Evolutionary conservation across 2,329 filamentous ascomycete species (phyloP), one percentile per base, ranked within the genome.

Genomic region (Dryadomyces quercus-mongolicae): DNA sequence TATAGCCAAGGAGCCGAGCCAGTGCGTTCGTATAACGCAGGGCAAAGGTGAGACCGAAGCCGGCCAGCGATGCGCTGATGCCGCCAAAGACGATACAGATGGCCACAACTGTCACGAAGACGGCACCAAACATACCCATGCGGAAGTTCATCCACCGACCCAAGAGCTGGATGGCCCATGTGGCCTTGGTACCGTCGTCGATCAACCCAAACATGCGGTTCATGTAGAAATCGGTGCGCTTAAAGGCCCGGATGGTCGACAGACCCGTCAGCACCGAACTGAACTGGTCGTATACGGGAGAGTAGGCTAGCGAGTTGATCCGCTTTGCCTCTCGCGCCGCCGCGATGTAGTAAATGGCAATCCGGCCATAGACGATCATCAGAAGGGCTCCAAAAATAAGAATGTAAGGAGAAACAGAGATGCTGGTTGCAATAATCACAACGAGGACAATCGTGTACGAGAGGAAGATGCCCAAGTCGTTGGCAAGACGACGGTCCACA

Each of bases 251-350:
- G 46, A 73, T 68, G 6, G 71, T 72, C 15, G 67, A 66, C 7
- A 73, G 61, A 3, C 71, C 71, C 1, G 67, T 65, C 6, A 73
- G 64, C 4, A 70, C 65, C 1, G 68, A 67, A 38, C 65, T 65
- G 57, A 73, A 71, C 52, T 70, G 67, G 56, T 72, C 70, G 55
- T 69, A 73, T 36, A 73, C 66, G 1, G 71, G 71, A 3, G 66
- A 69, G 57, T 70, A 66, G 0, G 70, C 67, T 21, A 67, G 63
- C n/a, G 67, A 68, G 55, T 72, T 70, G 42, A 73, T 66, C 1
- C 71, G 64, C 58, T 72, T 73, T 15, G 67, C 64, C 47, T 70
- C 68, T 36, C 70, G 66, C 1, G 69, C 68, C 9, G 65, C 66
- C 7, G 60, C 58, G 49, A 73, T 65, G 57, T 71, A 73, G 45